Conservation (phyloP, 352 stramenopile species). For the Elongisporangium anandrum region DNA sequence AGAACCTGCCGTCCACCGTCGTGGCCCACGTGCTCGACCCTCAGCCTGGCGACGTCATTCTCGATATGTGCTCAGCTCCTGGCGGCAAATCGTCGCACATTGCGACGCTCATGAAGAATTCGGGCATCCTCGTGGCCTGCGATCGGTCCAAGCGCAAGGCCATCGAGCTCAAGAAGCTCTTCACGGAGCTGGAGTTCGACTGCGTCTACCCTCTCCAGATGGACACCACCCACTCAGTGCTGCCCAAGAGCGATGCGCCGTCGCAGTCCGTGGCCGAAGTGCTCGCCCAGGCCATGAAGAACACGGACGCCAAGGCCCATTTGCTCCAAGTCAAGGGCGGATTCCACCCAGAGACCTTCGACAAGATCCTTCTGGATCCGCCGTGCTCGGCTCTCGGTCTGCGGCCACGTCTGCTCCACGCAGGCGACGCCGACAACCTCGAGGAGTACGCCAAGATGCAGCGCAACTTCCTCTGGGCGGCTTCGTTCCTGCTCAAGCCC, state of each 20-base stretch:
- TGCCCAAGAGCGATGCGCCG: slow-evolving; percentile 36
- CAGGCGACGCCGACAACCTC: slow-evolving; percentile 63
- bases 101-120: slow-evolving; percentile 89
- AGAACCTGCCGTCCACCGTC: slow-evolving; percentile 92
- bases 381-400: slow-evolving; percentile 91
- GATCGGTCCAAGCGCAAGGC: slow-evolving; percentile 91
- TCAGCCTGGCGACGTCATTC: slow-evolving; percentile 76
- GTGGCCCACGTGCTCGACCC: slow-evolving; percentile 89
- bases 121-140: slow-evolving; percentile 79
- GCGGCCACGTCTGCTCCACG: slow-evolving; percentile 86
- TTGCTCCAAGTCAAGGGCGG: slow-evolving; percentile 69
- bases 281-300: slow-evolving; percentile 42
- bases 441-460: slow-evolving; percentile 84
- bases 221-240: slow-evolving; percentile 88
- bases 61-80: slow-evolving; percentile 94
- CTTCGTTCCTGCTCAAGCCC: slow-evolving; percentile 86
- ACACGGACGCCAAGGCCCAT: slow-evolving; percentile 41
- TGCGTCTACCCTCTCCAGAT: slow-evolving; percentile 59
- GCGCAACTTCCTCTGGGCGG: slow-evolving; percentile 85
- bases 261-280: slow-evolving; percentile 46
- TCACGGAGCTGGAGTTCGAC: slow-evolving; percentile 56
- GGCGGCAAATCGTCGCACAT: slow-evolving; percentile 93
- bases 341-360: slow-evolving; percentile 92
- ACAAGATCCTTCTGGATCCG: slow-evolving; percentile 92
- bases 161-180: slow-evolving; percentile 72